These are phyloP conservation scores for Peziza echinospora DNA, from an alignment of 495 filamentous ascomycete genomes.

Conservation along the genomic window DNA sequence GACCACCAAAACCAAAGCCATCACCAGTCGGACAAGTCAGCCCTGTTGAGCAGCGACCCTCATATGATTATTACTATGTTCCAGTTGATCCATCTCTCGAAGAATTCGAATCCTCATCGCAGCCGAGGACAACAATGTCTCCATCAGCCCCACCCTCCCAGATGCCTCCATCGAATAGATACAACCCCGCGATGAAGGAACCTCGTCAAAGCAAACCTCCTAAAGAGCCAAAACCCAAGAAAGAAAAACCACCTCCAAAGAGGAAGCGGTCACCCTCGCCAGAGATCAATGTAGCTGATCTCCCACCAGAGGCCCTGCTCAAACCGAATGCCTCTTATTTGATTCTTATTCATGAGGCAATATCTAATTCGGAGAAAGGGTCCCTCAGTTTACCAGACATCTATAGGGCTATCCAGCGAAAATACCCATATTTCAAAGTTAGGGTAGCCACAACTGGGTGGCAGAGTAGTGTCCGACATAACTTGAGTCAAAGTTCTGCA, in stretches of 20 bases:
- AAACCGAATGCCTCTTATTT: conserved; percentile 79
- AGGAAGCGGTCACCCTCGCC: conserved; percentile 48
- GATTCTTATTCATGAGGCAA: conserved; percentile 70
- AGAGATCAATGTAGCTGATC: conserved; percentile 49
- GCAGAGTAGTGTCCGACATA: conserved; percentile 94
- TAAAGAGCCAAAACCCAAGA: conserved; percentile 36
- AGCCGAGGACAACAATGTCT: neutral
- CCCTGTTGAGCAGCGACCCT: too few relatives aligned
- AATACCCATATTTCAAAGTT: conserved; percentile 82
- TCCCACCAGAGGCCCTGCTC: conserved; percentile 61
- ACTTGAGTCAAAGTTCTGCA: conserved; percentile 67
- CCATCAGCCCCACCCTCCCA: neutral
- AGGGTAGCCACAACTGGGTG: conserved; percentile 62
- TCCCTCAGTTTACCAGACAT: conserved; percentile 80
- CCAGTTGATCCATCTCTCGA: neutral
- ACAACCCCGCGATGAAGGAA: neutral
- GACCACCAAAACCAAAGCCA: neutral
- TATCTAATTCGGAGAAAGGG: conserved; percentile 44
- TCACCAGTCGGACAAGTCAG: too few relatives aligned
- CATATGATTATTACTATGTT: neutral
- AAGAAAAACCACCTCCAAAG: conserved; percentile 30
- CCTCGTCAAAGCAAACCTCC: neutral
- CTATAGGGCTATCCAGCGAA: conserved; percentile 66
- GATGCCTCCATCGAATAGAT: neutral
- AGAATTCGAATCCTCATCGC: neutral